A percentile compares a stretch with the other conserved stretches of the same genome.
These are phyloP conservation scores for Phytopythium oedochilum DNA, from an alignment of 352 stramenopile species.

Conservation along the genomic window DNA sequence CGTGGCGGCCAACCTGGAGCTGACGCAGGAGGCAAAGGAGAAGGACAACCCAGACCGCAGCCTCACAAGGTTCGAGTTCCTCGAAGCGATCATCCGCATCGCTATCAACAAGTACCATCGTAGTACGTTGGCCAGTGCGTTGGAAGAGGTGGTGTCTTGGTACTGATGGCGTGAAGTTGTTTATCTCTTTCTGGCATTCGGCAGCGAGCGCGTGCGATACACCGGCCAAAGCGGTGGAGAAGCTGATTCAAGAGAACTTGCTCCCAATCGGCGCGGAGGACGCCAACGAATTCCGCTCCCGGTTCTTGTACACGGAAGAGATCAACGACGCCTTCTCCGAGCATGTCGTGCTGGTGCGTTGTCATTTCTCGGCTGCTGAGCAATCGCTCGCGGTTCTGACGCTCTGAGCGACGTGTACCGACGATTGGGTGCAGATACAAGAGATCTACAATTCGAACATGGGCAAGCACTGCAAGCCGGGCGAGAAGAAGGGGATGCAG, in stretches of 20 bases:
- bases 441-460: slow-evolving; percentile 74
- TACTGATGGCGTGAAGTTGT: background rate
- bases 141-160: too few relatives aligned
- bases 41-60: slow-evolving; percentile 77
- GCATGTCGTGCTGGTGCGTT: slow-evolving; percentile 57
- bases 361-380: background rate
- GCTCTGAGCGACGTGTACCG: background rate
- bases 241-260: slow-evolving; percentile 58
- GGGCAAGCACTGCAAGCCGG: slow-evolving; percentile 65
- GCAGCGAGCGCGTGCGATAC: slow-evolving; percentile 61
- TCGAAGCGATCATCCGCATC: slow-evolving; percentile 72
- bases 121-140: slow-evolving; percentile 27
- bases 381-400: background rate
- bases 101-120: slow-evolving; percentile 76
- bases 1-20: slow-evolving; percentile 70
- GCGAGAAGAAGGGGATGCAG: slow-evolving; percentile 77
- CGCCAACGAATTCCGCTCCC: slow-evolving; percentile 62
- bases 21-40: slow-evolving; percentile 73
- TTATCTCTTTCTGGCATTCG: slow-evolving; percentile 3
- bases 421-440: slow-evolving; percentile 33
- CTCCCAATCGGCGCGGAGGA: slow-evolving; percentile 42
- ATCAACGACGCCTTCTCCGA: slow-evolving; percentile 69
- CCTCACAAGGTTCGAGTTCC: slow-evolving; percentile 75
- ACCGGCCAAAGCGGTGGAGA: slow-evolving; percentile 64
- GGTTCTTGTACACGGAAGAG: slow-evolving; percentile 75